Evolutionary conservation across 208 protist species (phyloP).

Genomic region (Leptomonas seymouri): DNA sequence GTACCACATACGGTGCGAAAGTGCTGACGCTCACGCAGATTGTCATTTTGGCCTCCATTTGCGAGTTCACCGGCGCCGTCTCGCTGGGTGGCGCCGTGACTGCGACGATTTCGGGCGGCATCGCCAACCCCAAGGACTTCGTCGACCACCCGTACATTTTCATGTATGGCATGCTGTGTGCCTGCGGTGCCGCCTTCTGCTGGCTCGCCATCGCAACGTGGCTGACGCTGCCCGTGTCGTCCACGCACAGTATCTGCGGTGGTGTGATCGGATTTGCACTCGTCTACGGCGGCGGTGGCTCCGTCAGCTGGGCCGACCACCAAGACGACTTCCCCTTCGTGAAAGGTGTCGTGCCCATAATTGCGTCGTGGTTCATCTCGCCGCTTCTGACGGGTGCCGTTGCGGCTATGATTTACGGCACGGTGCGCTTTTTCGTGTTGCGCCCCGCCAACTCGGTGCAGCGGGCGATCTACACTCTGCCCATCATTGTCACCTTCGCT

Average conservation of each 20-base stretch:
- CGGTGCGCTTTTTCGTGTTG: constrained; percentile 57
- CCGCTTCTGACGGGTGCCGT: constrained; percentile 66
- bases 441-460: constrained; percentile 53
- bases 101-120: constrained; percentile 77
- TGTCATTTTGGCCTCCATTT: constrained; percentile 79
- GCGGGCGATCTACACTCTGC: constrained; percentile 59
- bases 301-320: constrained; percentile 62
- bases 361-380: constrained; percentile 86
- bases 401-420: constrained; percentile 59
- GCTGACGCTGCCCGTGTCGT: constrained; percentile 73
- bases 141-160: constrained; percentile 67
- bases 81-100: constrained; percentile 73
- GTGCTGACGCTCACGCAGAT: constrained; percentile 80
- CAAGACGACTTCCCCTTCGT: constrained; percentile 72
- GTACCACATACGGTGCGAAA: constrained; percentile 85
- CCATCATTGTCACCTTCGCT: constrained; percentile 63
- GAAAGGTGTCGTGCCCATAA: constrained; percentile 69
- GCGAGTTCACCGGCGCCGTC: constrained; percentile 81
- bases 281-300: constrained; percentile 64
- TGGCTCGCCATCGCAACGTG: constrained; percentile 72
- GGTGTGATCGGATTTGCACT: constrained; percentile 83
- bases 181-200: constrained; percentile 60
- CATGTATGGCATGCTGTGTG: constrained; percentile 88
- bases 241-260: constrained; percentile 82
- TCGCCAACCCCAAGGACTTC: constrained; percentile 65